phyloP scores from a whole-genome alignment of 306 rosid species.

The Lathyrus sativus region DNA sequence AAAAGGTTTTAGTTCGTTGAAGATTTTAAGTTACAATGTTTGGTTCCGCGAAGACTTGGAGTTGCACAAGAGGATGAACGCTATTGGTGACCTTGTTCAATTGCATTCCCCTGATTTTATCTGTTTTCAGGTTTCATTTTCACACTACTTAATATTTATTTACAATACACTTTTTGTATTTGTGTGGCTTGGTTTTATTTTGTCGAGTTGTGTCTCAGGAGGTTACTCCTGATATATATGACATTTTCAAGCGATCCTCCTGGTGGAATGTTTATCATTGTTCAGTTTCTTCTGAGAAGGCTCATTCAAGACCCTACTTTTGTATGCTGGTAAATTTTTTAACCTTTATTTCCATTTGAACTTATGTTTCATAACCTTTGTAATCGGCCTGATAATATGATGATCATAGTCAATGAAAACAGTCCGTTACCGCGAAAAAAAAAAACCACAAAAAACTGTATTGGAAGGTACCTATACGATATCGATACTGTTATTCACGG shows the following conservation, averaged over 20 bases:
- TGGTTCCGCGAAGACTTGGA: constrained; percentile 90
- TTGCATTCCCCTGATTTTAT: constrained; percentile 69
- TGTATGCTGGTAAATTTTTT: constrained; percentile 53
- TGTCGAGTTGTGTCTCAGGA: constrained; percentile 41
- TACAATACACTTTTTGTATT: not conserved
- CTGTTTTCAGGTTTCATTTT: constrained; percentile 53
- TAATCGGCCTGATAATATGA: not conserved
- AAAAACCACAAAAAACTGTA: no score
- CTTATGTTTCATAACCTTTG: not conserved
- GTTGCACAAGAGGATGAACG: constrained; percentile 72
- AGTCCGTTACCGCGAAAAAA: no score
- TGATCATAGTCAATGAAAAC: no score
- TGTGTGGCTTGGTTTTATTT: constrained; percentile 22
- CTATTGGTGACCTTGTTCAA: constrained; percentile 76
- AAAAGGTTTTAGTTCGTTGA: constrained; percentile 40
- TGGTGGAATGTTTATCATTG: constrained; percentile 57
- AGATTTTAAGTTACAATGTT: constrained; percentile 75
- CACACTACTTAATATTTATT: not conserved
- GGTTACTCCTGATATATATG: constrained; percentile 54
- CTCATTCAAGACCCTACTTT: constrained; percentile 44
- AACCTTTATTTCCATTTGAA: not conserved
- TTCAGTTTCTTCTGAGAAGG: constrained; percentile 48
- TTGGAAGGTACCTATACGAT: no score
- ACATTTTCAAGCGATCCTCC: constrained; percentile 47
- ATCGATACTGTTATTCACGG: no score